Conservation (phyloP, 441 rosid species). For the Erysimum cheiri region DNA sequence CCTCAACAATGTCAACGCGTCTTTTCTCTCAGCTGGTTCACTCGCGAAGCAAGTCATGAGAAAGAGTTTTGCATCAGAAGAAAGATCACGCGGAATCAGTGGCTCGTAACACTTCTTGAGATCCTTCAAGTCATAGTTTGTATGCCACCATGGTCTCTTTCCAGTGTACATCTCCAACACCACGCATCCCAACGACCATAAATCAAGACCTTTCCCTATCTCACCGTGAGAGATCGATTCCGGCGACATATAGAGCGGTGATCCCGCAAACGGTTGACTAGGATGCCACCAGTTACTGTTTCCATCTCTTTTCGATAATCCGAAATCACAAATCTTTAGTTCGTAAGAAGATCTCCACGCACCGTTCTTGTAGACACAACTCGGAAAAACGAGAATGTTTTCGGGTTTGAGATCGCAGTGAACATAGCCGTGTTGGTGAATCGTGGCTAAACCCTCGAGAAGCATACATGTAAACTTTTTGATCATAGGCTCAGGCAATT, state of each 20-base stretch:
- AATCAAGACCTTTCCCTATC: constrained; percentile 10
- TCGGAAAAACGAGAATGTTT: constrained; percentile 32
- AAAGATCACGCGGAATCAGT: constrained; percentile 4
- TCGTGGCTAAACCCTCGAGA: constrained; percentile 24
- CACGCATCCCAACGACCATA: constrained; percentile 36
- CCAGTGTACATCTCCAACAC: constrained; percentile 37
- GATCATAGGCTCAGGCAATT: not conserved
- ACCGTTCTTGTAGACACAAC: not conserved
- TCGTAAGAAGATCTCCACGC: not conserved
- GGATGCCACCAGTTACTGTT: constrained; percentile 3
- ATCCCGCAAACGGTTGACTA: not conserved
- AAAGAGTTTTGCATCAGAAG: not conserved
- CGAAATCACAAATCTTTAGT: constrained; percentile 26
- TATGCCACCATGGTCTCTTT: constrained; percentile 25
- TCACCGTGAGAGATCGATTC: constrained; percentile 14
- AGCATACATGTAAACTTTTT: constrained; percentile 20
- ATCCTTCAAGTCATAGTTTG: not conserved
- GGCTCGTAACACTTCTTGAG: not conserved
- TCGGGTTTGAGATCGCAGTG: constrained; percentile 36
- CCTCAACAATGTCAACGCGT: not conserved
- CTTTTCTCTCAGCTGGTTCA: not conserved
- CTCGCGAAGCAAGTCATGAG: constrained; percentile 7
- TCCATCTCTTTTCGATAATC: constrained; percentile 19
- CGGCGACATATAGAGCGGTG: constrained; percentile 25
- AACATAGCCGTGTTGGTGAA: constrained; percentile 29